Percentiles rank a stretch among this genome's conserved stretches.
Evolutionary conservation across 257 asterid species (phyloP).

Genomic region (Solanum tarijense): DNA sequence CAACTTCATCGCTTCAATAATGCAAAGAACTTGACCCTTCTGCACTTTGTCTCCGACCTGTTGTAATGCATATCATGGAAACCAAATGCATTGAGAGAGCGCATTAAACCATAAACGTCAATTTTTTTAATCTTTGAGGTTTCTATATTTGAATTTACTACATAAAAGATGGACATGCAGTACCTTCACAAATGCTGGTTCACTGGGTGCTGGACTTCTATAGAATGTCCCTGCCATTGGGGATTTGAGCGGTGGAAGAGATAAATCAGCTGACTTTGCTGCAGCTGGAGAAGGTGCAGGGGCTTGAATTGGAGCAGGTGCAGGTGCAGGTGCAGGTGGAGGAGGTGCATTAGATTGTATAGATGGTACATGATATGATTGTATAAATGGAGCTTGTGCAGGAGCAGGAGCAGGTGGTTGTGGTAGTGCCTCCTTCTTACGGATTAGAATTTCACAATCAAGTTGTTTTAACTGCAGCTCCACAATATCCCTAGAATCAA

Average conservation of each 20-base stretch:
- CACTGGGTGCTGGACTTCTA: slow-evolving; percentile 77
- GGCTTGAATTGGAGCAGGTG: slow-evolving; percentile 34
- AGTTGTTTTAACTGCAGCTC: slow-evolving; percentile 73
- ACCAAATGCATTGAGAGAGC: background rate
- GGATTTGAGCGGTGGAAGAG: slow-evolving; percentile 58
- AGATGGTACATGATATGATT: slow-evolving; percentile 42
- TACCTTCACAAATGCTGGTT: slow-evolving; percentile 83
- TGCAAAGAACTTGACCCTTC: slow-evolving; percentile 92
- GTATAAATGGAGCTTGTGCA: background rate
- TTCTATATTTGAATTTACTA: background rate
- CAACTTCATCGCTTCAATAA: slow-evolving; percentile 91
- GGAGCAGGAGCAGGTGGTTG: slow-evolving; percentile 37
- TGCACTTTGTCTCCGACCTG: slow-evolving; percentile 85
- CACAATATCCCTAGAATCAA: slow-evolving; percentile 75
- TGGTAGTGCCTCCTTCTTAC: slow-evolving; percentile 81
- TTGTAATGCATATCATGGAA: background rate
- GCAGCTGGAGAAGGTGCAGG: slow-evolving; percentile 37
- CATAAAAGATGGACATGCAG: background rate
- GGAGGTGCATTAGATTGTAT: slow-evolving; percentile 16
- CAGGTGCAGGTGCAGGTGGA: slow-evolving; percentile 24
- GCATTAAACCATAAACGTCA: background rate
- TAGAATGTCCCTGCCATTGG: slow-evolving; percentile 97
- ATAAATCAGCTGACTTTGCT: slow-evolving; percentile 45
- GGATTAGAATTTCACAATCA: slow-evolving; percentile 63
- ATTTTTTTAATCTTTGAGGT: background rate